A percentile compares a stretch with the other conserved stretches of the same genome.
phyloP scores from a whole-genome alignment of 2,329 filamentous ascomycete genomes.

The Ophiostoma montium region DNA sequence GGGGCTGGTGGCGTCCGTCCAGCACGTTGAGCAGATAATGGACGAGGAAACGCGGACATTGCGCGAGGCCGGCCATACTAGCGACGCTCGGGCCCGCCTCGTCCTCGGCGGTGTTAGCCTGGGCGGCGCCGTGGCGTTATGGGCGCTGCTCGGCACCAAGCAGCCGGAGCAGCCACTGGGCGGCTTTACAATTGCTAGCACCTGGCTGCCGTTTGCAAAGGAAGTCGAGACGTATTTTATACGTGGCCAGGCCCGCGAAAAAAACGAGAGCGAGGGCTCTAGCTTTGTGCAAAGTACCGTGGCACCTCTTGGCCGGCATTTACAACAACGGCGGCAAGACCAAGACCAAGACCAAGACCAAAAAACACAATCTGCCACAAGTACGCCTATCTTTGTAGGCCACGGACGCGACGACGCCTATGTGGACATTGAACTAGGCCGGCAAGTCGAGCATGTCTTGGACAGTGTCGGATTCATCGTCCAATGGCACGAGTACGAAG shows the following conservation, averaged over 20 bases:
- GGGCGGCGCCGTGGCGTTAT: constrained; percentile 27
- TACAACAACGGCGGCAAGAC: not conserved
- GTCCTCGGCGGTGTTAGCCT: constrained; percentile 32
- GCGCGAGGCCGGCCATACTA: constrained; percentile 3
- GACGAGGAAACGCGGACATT: constrained; percentile 18
- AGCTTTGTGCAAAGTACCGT: not conserved
- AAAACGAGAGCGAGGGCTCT: not conserved
- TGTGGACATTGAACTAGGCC: constrained; percentile 5
- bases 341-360: not conserved
- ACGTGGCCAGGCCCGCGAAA: not conserved
- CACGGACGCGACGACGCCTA: constrained; percentile 10
- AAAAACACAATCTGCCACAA: not conserved
- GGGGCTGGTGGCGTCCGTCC: constrained; percentile 26
- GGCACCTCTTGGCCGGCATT: not conserved
- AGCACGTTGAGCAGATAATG: constrained; percentile 20
- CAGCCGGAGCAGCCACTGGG: constrained; percentile 7
- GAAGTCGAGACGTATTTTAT: not conserved
- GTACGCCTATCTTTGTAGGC: constrained; percentile 7
- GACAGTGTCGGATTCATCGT: not conserved
- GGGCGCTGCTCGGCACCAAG: constrained; percentile 18
- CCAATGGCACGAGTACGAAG: constrained; percentile 7
- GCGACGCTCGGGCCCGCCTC: constrained; percentile 13
- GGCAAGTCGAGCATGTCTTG: not conserved
- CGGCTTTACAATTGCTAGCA: constrained; percentile 2
- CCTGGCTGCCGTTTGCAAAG: constrained; percentile 8